These are phyloP conservation scores for Carpinus viminea DNA, from an alignment of 306 rosid species.

Conservation along the genomic window DNA sequence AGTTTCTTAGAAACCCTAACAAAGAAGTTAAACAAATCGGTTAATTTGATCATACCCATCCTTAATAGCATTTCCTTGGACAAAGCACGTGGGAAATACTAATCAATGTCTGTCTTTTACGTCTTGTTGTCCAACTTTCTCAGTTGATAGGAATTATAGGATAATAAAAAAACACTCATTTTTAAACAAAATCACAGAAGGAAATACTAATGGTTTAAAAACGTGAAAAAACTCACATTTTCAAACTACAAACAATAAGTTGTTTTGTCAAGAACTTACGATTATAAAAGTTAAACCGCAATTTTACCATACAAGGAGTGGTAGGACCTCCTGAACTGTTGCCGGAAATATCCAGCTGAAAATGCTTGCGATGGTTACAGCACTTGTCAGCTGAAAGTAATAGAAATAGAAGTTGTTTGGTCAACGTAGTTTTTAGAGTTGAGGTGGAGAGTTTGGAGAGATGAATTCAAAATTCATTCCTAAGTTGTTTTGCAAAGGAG, in stretches of 20 bases:
- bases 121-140: conserved; percentile 8
- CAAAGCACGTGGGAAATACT: conserved; percentile 15
- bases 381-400: conserved; percentile 22
- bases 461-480: background rate
- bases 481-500: conserved; percentile 7
- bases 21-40: background rate
- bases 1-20: background rate
- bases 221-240: too few relatives aligned
- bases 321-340: too few relatives aligned
- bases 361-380: conserved; percentile 22
- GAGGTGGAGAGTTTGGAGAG: background rate
- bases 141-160: background rate
- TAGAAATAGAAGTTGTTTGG: conserved; percentile 8
- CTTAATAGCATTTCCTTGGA: conserved; percentile 19
- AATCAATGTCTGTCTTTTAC: conserved; percentile 4
- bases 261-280: too few relatives aligned
- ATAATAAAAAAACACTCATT: background rate
- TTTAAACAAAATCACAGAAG: too few relatives aligned
- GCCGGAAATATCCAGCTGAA: conserved; percentile 10
- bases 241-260: too few relatives aligned
- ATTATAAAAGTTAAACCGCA: too few relatives aligned
- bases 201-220: too few relatives aligned
- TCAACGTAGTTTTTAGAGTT: background rate
- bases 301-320: too few relatives aligned
- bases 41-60: conserved; percentile 18